Percentiles rank a stretch among this genome's conserved stretches.
Conservation (phyloP, 148 eudicot genomes). For the Chenopodium quinoa region DNA sequence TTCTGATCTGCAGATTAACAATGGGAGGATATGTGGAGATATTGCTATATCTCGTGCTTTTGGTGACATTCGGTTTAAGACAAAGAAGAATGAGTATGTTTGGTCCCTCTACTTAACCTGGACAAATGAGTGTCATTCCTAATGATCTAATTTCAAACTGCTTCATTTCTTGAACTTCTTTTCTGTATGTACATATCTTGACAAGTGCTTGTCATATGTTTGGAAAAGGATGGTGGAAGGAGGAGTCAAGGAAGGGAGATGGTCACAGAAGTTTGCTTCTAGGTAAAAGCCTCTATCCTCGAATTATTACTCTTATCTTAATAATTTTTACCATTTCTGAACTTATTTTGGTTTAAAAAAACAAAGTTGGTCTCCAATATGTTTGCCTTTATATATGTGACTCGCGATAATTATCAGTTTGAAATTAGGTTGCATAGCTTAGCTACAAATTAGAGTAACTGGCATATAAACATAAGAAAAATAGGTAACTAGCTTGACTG, state of each 20-base stretch:
- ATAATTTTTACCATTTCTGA: background rate
- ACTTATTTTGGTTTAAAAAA: background rate
- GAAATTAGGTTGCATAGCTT: background rate
- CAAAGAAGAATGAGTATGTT: conserved; percentile 82
- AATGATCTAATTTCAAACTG: background rate
- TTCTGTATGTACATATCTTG: conserved; percentile 16
- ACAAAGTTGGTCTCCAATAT: background rate
- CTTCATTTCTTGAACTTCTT: background rate
- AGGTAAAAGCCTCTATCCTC: conserved; percentile 43
- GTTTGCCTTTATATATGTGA: background rate
- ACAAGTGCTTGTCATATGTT: conserved; percentile 10
- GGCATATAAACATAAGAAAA: background rate
- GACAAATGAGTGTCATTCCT: background rate
- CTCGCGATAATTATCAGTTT: background rate
- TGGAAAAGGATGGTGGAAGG: conserved; percentile 72
- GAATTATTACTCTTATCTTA: background rate
- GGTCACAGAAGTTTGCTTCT: conserved; percentile 79
- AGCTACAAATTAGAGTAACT: background rate
- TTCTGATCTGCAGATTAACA: conserved; percentile 48
- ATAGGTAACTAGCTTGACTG: too few relatives aligned
- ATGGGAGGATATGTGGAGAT: conserved; percentile 98
- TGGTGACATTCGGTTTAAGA: conserved; percentile 95
- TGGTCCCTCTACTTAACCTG: conserved; percentile 9
- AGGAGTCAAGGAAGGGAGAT: conserved; percentile 79
- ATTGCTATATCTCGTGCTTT: conserved; percentile 95